Percentiles rank a stretch among this genome's conserved stretches.
phyloP scores from a whole-genome alignment of 1,284 basidiomycete genomes.

The Ceratobasidium sp. region DNA sequence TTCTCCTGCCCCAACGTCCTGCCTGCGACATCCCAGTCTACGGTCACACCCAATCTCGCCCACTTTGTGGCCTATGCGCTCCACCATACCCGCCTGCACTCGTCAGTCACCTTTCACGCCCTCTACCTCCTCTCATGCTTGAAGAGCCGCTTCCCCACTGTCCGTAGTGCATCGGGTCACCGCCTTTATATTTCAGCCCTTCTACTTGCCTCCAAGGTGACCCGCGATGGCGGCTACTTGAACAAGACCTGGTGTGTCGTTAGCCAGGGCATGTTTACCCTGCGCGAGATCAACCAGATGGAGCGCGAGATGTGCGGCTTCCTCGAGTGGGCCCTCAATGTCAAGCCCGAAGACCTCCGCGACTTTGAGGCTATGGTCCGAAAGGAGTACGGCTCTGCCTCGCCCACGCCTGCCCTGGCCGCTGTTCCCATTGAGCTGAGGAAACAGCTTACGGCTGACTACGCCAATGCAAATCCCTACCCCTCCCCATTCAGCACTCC shows the following conservation, averaged over 20 bases:
- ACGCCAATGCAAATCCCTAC: slow-evolving; percentile 39
- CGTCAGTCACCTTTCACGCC: slow-evolving; percentile 65
- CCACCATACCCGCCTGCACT: slow-evolving; percentile 85
- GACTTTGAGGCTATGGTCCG: too few species aligned
- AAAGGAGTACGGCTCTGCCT: slow-evolving; percentile 3
- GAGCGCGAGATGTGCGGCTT: slow-evolving; percentile 78
- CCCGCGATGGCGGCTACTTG: slow-evolving; percentile 69
- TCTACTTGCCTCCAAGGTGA: slow-evolving; percentile 58
- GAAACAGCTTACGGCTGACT: background rate
- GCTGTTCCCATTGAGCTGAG: slow-evolving; percentile 14
- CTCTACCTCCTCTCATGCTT: slow-evolving; percentile 61
- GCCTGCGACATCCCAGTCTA: slow-evolving; percentile 35
- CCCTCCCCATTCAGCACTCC: slow-evolving; percentile 46
- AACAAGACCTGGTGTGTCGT: slow-evolving; percentile 64
- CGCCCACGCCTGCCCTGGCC: background rate
- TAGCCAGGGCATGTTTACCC: too few species aligned
- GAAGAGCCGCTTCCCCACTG: slow-evolving; percentile 62
- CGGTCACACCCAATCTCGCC: slow-evolving; percentile 65
- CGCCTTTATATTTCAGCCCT: slow-evolving; percentile 63
- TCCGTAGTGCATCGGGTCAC: slow-evolving; percentile 62
- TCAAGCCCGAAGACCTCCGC: slow-evolving; percentile 75
- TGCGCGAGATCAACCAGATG: slow-evolving; percentile 65
- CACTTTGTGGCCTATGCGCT: slow-evolving; percentile 91
- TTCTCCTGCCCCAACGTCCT: slow-evolving; percentile 75
- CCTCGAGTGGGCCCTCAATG: slow-evolving; percentile 89